Evolutionary conservation across 1,284 basidiomycete genomes (phyloP).

Genomic region (Microbotryum silenes-acaulis): DNA sequence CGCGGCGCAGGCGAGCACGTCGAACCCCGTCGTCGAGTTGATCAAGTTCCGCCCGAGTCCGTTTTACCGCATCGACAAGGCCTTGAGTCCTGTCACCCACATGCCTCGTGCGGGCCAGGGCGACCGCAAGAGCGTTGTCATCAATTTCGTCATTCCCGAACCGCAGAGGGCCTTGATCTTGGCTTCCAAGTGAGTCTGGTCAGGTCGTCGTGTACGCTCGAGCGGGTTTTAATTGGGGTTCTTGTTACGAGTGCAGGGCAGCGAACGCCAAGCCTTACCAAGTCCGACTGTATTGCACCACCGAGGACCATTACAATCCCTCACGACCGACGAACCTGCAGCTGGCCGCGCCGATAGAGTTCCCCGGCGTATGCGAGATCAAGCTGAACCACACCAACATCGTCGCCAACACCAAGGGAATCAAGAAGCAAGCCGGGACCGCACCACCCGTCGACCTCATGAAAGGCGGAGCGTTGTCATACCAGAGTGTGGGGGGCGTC

Average conservation of each 20-base stretch:
- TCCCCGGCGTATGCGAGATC: constrained; percentile 83
- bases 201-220: constrained; percentile 36
- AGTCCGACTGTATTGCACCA: constrained; percentile 84
- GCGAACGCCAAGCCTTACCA: constrained; percentile 54
- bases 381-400: constrained; percentile 66
- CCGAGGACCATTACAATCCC: constrained; percentile 69
- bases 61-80: constrained; percentile 61
- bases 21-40: constrained; percentile 34
- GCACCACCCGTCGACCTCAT: constrained; percentile 77
- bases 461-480: constrained; percentile 41
- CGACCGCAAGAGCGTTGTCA: constrained; percentile 58
- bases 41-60: constrained; percentile 72
- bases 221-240: constrained; percentile 4
- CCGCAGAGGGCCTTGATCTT: constrained; percentile 57
- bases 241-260: constrained; percentile 3
- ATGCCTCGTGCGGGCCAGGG: constrained; percentile 65
- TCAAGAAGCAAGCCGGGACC: constrained; percentile 95
- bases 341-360: constrained; percentile 61
- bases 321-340: constrained; percentile 38
- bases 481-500: constrained; percentile 29
- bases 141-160: constrained; percentile 55
- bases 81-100: constrained; percentile 56
- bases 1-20: constrained; percentile 41
- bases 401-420: constrained; percentile 72
- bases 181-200: constrained; percentile 22